Conservation (phyloP, 768 basidiomycete genomes). For the Xerocomellus amylosporus region DNA sequence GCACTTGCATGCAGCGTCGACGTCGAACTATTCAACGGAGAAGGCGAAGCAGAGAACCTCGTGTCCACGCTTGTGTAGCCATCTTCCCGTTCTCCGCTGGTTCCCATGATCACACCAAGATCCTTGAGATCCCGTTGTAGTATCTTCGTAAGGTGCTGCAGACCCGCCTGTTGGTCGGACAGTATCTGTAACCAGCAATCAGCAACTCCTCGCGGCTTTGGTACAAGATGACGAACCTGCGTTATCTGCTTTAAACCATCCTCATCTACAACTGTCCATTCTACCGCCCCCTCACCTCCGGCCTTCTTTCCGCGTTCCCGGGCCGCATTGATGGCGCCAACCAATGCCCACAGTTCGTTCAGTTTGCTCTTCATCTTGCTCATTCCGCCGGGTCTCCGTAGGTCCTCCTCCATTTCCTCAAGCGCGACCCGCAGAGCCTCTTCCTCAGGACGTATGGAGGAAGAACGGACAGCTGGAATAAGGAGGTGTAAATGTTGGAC, state of each 20-base stretch:
- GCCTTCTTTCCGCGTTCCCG: constrained; percentile 49
- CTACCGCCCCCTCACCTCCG: constrained; percentile 42
- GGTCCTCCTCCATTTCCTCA: constrained; percentile 73
- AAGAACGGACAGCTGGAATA: constrained; percentile 71
- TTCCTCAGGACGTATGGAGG: constrained; percentile 76
- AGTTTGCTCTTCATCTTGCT: constrained; percentile 68
- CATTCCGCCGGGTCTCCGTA: constrained; percentile 48
- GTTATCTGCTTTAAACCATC: constrained; percentile 76
- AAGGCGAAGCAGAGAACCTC: constrained; percentile 19
- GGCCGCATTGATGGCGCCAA: constrained; percentile 66
- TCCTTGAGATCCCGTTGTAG: constrained; percentile 63
- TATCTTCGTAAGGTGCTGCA: constrained; percentile 77
- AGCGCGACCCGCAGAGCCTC: constrained; percentile 67
- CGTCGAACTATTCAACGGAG: constrained; percentile 23
- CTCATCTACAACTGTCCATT: constrained; percentile 86
- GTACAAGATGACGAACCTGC: constrained; percentile 46
- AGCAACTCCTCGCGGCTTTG: not conserved
- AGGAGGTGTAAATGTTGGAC: constrained; percentile 77
- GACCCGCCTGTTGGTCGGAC: constrained; percentile 72
- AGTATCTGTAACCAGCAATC: constrained; percentile 52
- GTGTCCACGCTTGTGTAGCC: constrained; percentile 14
- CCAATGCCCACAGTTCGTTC: constrained; percentile 83
- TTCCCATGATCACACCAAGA: constrained; percentile 60
- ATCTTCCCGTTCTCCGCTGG: constrained; percentile 38
- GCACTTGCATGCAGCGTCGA: constrained; percentile 27